These are phyloP conservation scores for Pelargonium nanum DNA, from an alignment of 345 rosid genomes.

Conservation along the genomic window DNA sequence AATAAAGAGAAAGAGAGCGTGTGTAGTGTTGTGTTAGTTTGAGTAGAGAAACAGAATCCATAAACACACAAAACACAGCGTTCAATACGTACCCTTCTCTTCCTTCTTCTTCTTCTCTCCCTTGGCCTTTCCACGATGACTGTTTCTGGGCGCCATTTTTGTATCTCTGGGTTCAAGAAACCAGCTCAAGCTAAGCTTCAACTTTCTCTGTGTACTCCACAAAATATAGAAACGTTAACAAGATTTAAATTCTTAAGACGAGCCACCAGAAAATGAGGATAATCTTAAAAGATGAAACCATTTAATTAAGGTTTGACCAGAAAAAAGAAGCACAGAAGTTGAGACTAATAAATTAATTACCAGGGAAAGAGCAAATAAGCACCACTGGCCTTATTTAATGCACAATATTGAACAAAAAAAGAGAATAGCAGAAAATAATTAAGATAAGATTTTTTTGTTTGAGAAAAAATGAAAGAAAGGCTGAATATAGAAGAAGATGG, in stretches of 20 bases:
- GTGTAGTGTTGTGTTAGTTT: too few relatives aligned
- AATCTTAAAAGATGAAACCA: too few relatives aligned
- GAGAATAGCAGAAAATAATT: background rate
- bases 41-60: background rate
- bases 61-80: background rate
- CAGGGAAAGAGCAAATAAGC: background rate
- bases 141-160: conserved; percentile 94
- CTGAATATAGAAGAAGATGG: too few relatives aligned
- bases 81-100: conserved; percentile 53
- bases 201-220: too few relatives aligned
- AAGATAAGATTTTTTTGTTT: background rate
- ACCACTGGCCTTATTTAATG: background rate
- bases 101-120: conserved; percentile 98
- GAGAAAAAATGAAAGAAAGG: background rate
- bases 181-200: too few relatives aligned
- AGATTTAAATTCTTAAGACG: too few relatives aligned
- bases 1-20: conserved; percentile 1
- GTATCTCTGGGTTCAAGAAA: conserved; percentile 12
- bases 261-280: too few relatives aligned
- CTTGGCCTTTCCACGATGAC: conserved; percentile 73
- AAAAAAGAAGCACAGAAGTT: too few relatives aligned
- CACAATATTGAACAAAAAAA: background rate
- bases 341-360: background rate
- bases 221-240: too few relatives aligned
- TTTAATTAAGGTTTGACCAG: too few relatives aligned